Percentiles rank a stretch among this genome's conserved stretches.
phyloP scores from a whole-genome alignment of 1,284 basidiomycete genomes.

The Marasmius tenuissimus region DNA sequence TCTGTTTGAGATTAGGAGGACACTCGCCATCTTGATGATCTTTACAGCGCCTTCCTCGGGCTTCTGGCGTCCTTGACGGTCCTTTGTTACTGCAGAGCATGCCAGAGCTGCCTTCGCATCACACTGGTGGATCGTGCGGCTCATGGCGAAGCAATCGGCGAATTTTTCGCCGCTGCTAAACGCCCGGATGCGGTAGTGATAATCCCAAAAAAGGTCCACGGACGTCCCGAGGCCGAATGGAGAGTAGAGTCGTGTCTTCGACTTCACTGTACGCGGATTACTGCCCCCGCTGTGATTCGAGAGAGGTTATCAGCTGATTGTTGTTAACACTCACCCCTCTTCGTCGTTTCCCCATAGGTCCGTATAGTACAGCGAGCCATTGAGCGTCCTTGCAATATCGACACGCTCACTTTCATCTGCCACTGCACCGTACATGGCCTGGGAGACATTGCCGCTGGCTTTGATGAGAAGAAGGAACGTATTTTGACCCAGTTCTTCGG shows the following conservation, averaged over 20 bases:
- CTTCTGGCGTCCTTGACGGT: slow-evolving; percentile 10
- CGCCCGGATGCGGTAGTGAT: slow-evolving; percentile 8
- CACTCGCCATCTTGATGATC: slow-evolving; percentile 13
- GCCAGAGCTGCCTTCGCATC: slow-evolving; percentile 8
- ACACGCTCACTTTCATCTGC: slow-evolving; percentile 7
- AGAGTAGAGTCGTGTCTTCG: slow-evolving; percentile 16
- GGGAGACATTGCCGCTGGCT: slow-evolving; percentile 10
- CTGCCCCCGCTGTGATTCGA: slow-evolving; percentile 7
- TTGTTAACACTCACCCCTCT: slow-evolving; percentile 9
- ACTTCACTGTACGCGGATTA: slow-evolving; percentile 14
- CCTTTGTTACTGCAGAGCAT: slow-evolving; percentile 7
- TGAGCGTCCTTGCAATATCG: slow-evolving; percentile 11
- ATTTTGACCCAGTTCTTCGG: slow-evolving; percentile 16
- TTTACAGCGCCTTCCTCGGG: slow-evolving; percentile 10
- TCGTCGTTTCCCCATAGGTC: slow-evolving; percentile 16
- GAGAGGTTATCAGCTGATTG: neutral
- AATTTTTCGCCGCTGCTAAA: slow-evolving; percentile 6
- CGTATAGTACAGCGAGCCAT: slow-evolving; percentile 15
- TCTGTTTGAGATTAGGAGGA: neutral
- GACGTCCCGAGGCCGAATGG: slow-evolving; percentile 15
- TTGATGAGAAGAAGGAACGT: slow-evolving; percentile 9
- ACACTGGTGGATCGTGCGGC: slow-evolving; percentile 5
- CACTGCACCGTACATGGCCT: slow-evolving; percentile 10
- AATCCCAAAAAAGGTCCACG: slow-evolving; percentile 13
- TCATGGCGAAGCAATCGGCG: slow-evolving; percentile 8